These are phyloP conservation scores for Aureobasidium sp. DNA, from an alignment of 2,329 filamentous ascomycete genomes.

Conservation along the genomic window DNA sequence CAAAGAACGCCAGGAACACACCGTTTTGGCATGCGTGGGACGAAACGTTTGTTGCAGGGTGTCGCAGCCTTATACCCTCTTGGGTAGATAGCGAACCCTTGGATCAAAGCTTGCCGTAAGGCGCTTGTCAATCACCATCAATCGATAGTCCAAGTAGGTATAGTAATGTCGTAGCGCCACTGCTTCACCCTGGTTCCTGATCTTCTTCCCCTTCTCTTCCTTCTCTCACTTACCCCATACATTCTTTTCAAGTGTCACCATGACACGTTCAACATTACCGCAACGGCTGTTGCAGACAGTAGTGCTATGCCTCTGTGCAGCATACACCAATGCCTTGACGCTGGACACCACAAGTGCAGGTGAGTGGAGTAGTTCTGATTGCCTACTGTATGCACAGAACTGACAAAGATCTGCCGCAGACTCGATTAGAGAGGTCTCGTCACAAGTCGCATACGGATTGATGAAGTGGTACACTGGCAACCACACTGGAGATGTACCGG, in stretches of 20 bases:
- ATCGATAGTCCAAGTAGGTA: not conserved
- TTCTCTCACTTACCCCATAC: constrained; percentile 5
- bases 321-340: not conserved
- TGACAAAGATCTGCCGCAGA: constrained; percentile 17
- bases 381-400: not conserved
- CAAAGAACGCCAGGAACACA: constrained; percentile 5
- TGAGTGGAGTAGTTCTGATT: not conserved
- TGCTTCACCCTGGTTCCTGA: constrained; percentile 3
- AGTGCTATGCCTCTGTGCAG: constrained; percentile 4
- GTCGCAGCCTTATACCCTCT: constrained; percentile 12
- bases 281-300: constrained; percentile 13
- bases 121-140: constrained; percentile 2
- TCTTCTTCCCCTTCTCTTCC: not conserved
- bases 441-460: constrained; percentile 27
- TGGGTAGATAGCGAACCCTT: constrained; percentile 1
- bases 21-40: not conserved
- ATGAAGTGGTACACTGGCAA: constrained; percentile 32
- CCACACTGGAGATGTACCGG: constrained; percentile 26
- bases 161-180: constrained; percentile 10
- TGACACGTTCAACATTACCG: constrained; percentile 4
- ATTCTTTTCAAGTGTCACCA: constrained; percentile 5
- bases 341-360: constrained; percentile 6
- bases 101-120: constrained; percentile 11
- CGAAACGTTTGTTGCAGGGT: constrained; percentile 14
- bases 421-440: constrained; percentile 29